phyloP scores from a whole-genome alignment of 768 basidiomycete species.

The Russula griseocarnosa region DNA sequence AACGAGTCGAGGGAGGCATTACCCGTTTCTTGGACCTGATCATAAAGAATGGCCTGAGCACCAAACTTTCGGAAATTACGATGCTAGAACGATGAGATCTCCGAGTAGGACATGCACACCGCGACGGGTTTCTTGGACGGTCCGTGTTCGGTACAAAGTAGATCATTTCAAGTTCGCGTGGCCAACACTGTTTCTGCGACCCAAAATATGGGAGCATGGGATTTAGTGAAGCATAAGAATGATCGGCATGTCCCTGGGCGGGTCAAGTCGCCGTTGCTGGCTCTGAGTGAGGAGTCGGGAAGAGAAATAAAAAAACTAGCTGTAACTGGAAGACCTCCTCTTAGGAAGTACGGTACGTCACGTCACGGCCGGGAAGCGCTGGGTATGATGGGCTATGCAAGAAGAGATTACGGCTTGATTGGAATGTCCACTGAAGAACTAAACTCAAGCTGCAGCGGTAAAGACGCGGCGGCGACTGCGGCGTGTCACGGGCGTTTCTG shows the following conservation, averaged over 20 bases:
- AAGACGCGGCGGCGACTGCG: background rate
- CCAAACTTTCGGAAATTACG: slow-evolving; percentile 16
- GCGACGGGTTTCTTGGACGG: slow-evolving; percentile 22
- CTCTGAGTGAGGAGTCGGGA: background rate
- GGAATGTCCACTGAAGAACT: background rate
- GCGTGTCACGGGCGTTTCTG: background rate
- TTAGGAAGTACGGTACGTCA: background rate
- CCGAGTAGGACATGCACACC: slow-evolving; percentile 10
- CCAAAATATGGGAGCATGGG: background rate
- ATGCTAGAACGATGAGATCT: slow-evolving; percentile 16
- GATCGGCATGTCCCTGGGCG: slow-evolving; percentile 20
- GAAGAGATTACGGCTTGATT: background rate
- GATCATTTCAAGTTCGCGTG: slow-evolving; percentile 11
- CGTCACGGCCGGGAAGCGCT: slow-evolving; percentile 1
- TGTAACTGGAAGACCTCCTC: slow-evolving; percentile 6
- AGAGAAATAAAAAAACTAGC: background rate
- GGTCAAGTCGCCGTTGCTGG: slow-evolving; percentile 4
- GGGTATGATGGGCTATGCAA: background rate
- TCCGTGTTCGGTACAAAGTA: background rate
- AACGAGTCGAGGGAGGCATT: background rate
- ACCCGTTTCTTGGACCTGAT: slow-evolving; percentile 2
- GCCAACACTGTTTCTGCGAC: slow-evolving; percentile 20
- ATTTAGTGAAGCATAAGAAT: slow-evolving; percentile 2
- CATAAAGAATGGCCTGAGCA: slow-evolving; percentile 11
- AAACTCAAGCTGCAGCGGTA: background rate